These are phyloP conservation scores for Rosa chinensis DNA, from an alignment of 306 rosid genomes.

Conservation along the genomic window DNA sequence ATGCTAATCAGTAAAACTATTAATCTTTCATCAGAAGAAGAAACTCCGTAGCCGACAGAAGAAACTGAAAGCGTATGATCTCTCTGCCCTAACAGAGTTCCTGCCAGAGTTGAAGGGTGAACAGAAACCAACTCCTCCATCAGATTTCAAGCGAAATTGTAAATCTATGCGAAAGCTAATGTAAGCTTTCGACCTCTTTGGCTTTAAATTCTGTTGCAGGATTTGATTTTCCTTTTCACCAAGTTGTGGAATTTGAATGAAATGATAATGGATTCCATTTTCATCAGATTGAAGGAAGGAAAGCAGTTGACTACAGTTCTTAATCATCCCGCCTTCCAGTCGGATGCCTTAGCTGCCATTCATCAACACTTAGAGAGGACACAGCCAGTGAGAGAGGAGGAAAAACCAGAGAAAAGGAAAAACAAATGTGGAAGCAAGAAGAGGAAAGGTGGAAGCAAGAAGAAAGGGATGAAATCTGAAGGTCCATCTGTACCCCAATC, in stretches of 20 bases:
- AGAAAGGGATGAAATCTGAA: constrained; percentile 51
- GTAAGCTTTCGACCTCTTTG: constrained; percentile 42
- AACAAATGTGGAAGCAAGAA: constrained; percentile 67
- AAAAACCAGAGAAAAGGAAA: constrained; percentile 47
- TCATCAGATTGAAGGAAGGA: constrained; percentile 68
- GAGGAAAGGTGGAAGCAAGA: constrained; percentile 59
- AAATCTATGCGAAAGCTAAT: constrained; percentile 37
- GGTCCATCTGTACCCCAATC: constrained; percentile 39
- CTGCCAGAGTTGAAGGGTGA: constrained; percentile 59
- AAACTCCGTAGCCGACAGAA: constrained; percentile 61
- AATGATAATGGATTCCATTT: constrained; percentile 22
- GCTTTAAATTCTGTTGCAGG: not conserved
- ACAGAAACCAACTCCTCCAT: constrained; percentile 19
- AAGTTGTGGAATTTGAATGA: not conserved
- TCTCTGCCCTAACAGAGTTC: constrained; percentile 57
- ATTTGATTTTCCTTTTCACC: not conserved
- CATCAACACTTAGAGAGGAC: constrained; percentile 54
- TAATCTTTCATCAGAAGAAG: constrained; percentile 27
- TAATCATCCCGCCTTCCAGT: constrained; percentile 49
- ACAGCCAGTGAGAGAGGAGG: constrained; percentile 57
- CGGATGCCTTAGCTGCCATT: constrained; percentile 61
- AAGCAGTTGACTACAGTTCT: constrained; percentile 51
- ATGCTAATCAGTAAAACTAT: not conserved
- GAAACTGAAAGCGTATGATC: constrained; percentile 70
- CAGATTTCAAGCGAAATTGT: constrained; percentile 39